Conservation (phyloP, 805 yeast genomes). For the Suhomyces pyralidae region DNA sequence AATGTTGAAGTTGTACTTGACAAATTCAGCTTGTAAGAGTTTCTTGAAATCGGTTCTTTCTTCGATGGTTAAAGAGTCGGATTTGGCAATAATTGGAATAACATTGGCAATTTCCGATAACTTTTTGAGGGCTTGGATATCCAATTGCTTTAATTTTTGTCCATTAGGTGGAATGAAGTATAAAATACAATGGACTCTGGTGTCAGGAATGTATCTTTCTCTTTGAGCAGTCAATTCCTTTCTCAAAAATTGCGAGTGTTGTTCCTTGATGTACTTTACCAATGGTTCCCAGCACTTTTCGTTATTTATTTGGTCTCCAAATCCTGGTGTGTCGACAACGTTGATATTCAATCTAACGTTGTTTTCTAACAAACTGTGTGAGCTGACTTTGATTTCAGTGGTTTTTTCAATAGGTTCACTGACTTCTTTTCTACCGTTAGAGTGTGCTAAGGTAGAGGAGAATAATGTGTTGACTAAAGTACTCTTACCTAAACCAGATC, state of each 20-base stretch:
- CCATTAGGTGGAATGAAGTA: conserved; percentile 90
- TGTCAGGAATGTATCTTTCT: conserved; percentile 75
- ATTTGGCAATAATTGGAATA: conserved; percentile 91
- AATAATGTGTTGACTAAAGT: conserved; percentile 89
- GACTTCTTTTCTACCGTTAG: conserved; percentile 67
- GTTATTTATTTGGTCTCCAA: conserved; percentile 94
- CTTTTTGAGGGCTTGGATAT: conserved; percentile 76
- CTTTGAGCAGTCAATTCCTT: conserved; percentile 94
- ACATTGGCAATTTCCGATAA: conserved; percentile 89
- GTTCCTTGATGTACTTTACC: conserved; percentile 91
- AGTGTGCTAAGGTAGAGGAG: conserved; percentile 71
- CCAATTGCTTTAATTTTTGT: conserved; percentile 79
- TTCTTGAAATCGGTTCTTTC: conserved; percentile 82
- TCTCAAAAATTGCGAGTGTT: conserved; percentile 85
- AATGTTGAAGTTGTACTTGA: conserved; percentile 65
- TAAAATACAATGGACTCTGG: conserved; percentile 90
- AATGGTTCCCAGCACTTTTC: conserved; percentile 97
- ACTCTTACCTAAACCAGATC: conserved; percentile 90
- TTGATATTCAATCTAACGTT: conserved; percentile 83
- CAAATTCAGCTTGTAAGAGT: conserved; percentile 72
- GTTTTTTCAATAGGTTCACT: conserved; percentile 80
- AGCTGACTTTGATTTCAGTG: conserved; percentile 71
- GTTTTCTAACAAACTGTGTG: conserved; percentile 76
- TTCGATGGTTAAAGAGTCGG: conserved; percentile 82
- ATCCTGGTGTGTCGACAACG: conserved; percentile 95